Evolutionary conservation across 257 asterid species (phyloP).

Genomic region (Solanum bukasovii): DNA sequence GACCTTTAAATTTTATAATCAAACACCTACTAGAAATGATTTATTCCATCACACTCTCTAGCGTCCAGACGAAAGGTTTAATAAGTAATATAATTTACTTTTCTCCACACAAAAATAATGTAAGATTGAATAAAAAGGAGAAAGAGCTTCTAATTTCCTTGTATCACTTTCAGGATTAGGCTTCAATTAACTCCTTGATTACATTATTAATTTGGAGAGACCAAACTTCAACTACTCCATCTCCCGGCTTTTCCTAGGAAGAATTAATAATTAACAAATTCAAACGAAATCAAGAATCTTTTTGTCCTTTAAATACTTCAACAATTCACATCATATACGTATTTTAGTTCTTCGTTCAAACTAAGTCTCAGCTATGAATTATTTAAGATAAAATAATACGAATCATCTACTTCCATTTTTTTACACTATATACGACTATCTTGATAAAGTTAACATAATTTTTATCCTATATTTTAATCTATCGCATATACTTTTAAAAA

Average conservation of each 20-base stretch:
- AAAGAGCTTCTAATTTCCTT: neutral
- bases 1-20: neutral
- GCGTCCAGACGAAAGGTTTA: neutral
- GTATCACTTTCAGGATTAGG: neutral
- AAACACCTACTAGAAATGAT: neutral
- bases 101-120: neutral
- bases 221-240: neutral
- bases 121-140: neutral
- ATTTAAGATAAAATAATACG: neutral
- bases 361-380: neutral
- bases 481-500: no score
- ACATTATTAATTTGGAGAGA: neutral
- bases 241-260: neutral
- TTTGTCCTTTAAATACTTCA: neutral
- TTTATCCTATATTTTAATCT: neutral
- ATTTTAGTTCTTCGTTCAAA: neutral
- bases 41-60: neutral
- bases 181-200: neutral
- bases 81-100: neutral
- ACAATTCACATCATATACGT: neutral
- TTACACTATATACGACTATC: neutral
- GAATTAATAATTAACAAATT: neutral
- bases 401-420: neutral
- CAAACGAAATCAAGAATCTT: neutral
- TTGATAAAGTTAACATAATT: neutral